These are phyloP conservation scores for Coemansia sp. DNA, from an alignment of 192 early-diverging fungal species.

Conservation along the genomic window DNA sequence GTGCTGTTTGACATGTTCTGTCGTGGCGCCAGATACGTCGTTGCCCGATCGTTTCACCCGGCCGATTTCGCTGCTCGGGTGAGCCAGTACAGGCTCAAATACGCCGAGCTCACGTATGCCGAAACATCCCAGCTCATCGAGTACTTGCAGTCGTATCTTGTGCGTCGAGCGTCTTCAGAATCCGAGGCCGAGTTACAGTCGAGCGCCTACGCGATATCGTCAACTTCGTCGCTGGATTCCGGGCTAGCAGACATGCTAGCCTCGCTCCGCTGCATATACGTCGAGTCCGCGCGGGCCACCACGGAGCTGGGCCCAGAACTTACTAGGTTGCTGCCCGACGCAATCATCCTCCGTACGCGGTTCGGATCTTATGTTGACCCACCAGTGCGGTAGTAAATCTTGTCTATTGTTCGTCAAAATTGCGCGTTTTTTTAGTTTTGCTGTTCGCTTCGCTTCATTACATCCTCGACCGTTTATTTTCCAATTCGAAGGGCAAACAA, in stretches of 20 bases:
- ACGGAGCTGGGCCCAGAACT: conserved; percentile 12
- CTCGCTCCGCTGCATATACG: conserved; percentile 28
- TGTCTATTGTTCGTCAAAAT: not conserved
- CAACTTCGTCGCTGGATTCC: not conserved
- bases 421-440: not conserved
- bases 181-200: not conserved
- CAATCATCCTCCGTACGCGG: conserved; percentile 26
- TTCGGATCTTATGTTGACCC: conserved; percentile 37
- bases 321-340: conserved; percentile 11
- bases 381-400: not conserved
- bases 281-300: conserved; percentile 12
- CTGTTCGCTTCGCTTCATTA: not conserved
- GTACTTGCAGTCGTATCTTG: not conserved
- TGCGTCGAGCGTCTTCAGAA: not conserved
- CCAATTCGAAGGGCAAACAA: not conserved
- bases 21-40: conserved; percentile 27
- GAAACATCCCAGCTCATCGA: conserved; percentile 16
- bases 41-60: conserved; percentile 20
- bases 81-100: conserved; percentile 5
- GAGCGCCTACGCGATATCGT: not conserved
- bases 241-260: conserved; percentile 9
- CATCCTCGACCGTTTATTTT: not conserved
- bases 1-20: conserved; percentile 37
- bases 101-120: conserved; percentile 29
- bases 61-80: conserved; percentile 10